Percentiles rank a stretch among this genome's conserved stretches.
Conservation (phyloP, 345 rosid species). For the Turnera subulata region DNA sequence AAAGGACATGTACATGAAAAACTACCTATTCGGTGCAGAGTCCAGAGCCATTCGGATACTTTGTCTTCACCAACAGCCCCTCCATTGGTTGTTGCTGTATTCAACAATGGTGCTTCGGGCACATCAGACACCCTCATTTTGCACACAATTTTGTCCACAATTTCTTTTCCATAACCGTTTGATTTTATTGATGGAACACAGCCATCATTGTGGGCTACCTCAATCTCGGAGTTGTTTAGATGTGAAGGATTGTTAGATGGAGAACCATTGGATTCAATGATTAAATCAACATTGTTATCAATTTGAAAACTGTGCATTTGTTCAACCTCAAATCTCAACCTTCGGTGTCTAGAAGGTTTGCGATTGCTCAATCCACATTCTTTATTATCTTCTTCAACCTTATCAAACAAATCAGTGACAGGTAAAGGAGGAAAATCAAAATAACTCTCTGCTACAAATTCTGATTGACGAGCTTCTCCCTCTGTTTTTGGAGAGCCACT, state of each 20-base stretch:
- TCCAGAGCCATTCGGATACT: constrained; percentile 95
- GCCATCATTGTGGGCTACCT: constrained; percentile 41
- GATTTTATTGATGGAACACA: constrained; percentile 37
- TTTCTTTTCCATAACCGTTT: constrained; percentile 33
- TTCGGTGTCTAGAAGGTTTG: constrained; percentile 32
- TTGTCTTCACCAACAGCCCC: constrained; percentile 45
- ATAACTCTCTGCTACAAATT: constrained; percentile 37
- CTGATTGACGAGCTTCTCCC: constrained; percentile 35
- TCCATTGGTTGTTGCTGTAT: constrained; percentile 35
- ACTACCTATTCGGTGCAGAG: constrained; percentile 82
- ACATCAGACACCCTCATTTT: constrained; percentile 62
- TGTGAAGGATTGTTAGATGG: constrained; percentile 28
- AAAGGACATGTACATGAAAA: background rate
- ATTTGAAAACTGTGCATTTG: constrained; percentile 76
- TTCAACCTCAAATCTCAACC: constrained; percentile 45
- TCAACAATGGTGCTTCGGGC: constrained; percentile 46
- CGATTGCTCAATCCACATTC: constrained; percentile 36
- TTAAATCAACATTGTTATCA: constrained; percentile 64
- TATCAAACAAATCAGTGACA: constrained; percentile 67
- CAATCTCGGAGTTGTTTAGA: constrained; percentile 46
- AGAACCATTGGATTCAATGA: constrained; percentile 55
- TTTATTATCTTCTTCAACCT: constrained; percentile 44
- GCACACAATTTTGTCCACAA: constrained; percentile 36
- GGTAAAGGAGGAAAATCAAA: constrained; percentile 71
- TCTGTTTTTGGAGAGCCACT: constrained; percentile 34